These are phyloP conservation scores for Agaricus subrufescens DNA, from an alignment of 768 basidiomycete genomes.

Conservation along the genomic window DNA sequence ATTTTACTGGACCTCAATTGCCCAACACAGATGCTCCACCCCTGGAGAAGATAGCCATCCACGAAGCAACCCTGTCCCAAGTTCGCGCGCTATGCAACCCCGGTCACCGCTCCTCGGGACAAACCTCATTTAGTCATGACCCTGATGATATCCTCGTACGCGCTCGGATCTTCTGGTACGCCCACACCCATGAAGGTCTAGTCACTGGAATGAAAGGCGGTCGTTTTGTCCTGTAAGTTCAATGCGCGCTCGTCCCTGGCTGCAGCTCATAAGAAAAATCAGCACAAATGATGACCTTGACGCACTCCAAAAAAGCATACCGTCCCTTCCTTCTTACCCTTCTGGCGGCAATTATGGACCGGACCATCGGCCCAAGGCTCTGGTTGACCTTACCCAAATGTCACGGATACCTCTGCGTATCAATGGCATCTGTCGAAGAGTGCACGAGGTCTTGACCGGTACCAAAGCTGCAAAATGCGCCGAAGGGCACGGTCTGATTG, in stretches of 20 bases:
- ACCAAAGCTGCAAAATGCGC: slow-evolving; percentile 59
- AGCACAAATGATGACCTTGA: slow-evolving; percentile 76
- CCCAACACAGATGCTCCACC: slow-evolving; percentile 34
- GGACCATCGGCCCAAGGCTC: slow-evolving; percentile 22
- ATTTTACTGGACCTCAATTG: background rate
- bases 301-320: slow-evolving; percentile 63
- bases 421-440: slow-evolving; percentile 69
- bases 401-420: slow-evolving; percentile 60
- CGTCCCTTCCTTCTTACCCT: slow-evolving; percentile 19
- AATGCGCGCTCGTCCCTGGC: background rate
- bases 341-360: slow-evolving; percentile 23
- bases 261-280: background rate
- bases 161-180: slow-evolving; percentile 87
- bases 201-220: slow-evolving; percentile 82
- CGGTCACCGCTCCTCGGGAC: slow-evolving; percentile 24
- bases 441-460: slow-evolving; percentile 79
- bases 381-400: slow-evolving; percentile 4
- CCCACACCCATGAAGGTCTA: slow-evolving; percentile 80
- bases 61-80: slow-evolving; percentile 81
- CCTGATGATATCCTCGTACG: slow-evolving; percentile 61
- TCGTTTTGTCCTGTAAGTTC: slow-evolving; percentile 69
- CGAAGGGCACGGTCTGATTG: slow-evolving; percentile 49
- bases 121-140: slow-evolving; percentile 39
- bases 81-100: slow-evolving; percentile 70
- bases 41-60: slow-evolving; percentile 56